A percentile compares a stretch with the other conserved stretches of the same genome.
Conservation (phyloP, 2,329 filamentous ascomycete species). For the Alternaria angustiovoidea region DNA sequence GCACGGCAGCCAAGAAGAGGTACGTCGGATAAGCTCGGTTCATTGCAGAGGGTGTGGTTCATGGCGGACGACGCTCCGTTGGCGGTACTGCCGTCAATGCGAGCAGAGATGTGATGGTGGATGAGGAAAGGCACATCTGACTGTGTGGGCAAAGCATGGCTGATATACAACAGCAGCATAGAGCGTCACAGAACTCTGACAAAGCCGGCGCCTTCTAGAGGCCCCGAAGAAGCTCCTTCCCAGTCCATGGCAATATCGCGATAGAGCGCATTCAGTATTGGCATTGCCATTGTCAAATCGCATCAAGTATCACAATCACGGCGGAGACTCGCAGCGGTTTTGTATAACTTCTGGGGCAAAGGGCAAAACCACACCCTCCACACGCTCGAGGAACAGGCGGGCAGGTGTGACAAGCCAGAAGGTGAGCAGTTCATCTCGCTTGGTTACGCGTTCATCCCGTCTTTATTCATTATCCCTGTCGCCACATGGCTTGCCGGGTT, state of each 20-base stretch:
- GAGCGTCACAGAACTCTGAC: constrained; percentile 16
- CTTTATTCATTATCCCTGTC: constrained; percentile 37
- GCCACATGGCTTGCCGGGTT: constrained; percentile 43
- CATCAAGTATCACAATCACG: background rate
- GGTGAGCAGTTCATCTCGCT: constrained; percentile 47
- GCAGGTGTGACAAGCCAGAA: constrained; percentile 35
- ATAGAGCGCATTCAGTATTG: background rate
- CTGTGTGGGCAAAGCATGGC: constrained; percentile 37
- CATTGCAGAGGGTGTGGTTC: constrained; percentile 8
- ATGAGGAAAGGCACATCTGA: background rate
- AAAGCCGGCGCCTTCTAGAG: constrained; percentile 25
- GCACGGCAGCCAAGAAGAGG: constrained; percentile 25
- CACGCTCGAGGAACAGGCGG: constrained; percentile 17
- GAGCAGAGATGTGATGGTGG: constrained; percentile 4
- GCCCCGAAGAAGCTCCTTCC: constrained; percentile 25
- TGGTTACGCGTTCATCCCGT: constrained; percentile 28
- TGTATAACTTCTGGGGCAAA: constrained; percentile 13
- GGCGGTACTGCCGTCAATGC: constrained; percentile 13
- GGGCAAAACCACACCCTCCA: constrained; percentile 5
- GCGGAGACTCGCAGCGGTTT: background rate
- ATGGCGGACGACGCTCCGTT: constrained; percentile 1
- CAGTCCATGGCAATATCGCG: constrained; percentile 8
- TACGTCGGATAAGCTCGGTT: constrained; percentile 33
- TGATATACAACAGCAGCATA: constrained; percentile 41
- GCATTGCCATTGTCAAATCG: constrained; percentile 11